Base-by-base conservation (phyloP, 2,329 filamentous ascomycete genomes). In the Furcasterigmium furcatum region DNA sequence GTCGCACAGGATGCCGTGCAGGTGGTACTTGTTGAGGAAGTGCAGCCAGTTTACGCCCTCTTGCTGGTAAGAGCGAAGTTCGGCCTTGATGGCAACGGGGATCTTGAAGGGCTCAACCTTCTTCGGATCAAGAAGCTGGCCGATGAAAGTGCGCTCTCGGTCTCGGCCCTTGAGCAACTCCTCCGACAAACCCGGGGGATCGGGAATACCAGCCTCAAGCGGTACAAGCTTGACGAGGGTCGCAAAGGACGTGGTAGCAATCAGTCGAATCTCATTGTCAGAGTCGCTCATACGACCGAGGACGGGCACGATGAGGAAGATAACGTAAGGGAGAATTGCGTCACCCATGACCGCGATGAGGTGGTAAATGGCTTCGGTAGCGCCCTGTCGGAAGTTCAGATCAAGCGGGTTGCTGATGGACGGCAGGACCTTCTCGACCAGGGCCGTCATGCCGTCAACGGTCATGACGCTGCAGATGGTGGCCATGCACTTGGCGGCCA, bases 1-100 rank as follows among this genome's bases (percentile, higher is more conserved):
- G 60, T 99, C 94, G 62, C 94, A 99, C 48, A 99, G 88, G 65
- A 99, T 96, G 41, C 94, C 94, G 57, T 99, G 95, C 2, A 99
- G 81, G 58, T 99, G 92, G 63, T 97, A 99, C 47, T 91, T 91
- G 64, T 99, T 99, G 55, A 99, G 84, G 71, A 99, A 99, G 46
- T 95, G 85, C 43, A 99, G 81, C 94, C 94, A 99, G 62, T 99
- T 99, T 61, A 99, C 92, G 63, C 94, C 94, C 44, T 99, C 94
- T 66, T 99, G 94, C 65, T 99, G 95, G 62, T 99, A 99, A 0
- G 91, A 95, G 52, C 94, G 88, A 43, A 99, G 79, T 58, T 95
- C 90, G 0, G 94, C 95, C 66, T 97, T 97, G 73, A 99, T 99
- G 5, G 90, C 88, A 36, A 99, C 94, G 0, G 94, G 94, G 38